Evolutionary conservation across 306 rosid genomes (phyloP), one percentile per base, ranked within the genome.

Genomic region (Senna tora): DNA sequence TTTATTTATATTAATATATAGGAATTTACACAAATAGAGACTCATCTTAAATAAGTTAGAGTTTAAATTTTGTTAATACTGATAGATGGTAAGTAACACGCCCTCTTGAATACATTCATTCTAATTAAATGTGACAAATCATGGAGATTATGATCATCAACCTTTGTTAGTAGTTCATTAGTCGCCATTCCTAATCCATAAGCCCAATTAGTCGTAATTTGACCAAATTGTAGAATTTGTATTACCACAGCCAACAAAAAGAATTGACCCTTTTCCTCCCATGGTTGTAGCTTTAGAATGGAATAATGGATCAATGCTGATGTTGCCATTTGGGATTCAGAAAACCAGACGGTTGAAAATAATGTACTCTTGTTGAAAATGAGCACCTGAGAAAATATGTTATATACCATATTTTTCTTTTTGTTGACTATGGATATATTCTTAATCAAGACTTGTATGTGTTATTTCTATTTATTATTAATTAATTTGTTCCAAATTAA

Each of bases 281-380:
- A 36, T 75, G 58, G 66, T 52, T 45, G 42, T 68, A 7, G 69
- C n/a, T 12, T 64, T 56, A 25, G 0, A 42, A 20, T 17, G 59
- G 1, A 25, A 70, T 42, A n/a, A 77, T 56, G 30, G 30, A 25
- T 25, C 19, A 68, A 28, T 67, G 19, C 15, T n/a, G n/a, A n/a
- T 55, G 79, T 69, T 41, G 42, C 65, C 74, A 38, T 46, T 72
- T 56, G 21, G 59, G 66, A 64, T 70, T 49, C 60, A 63, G 45
- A 77, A 59, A 63, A 56, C 4, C 71, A 68, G 56, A 73, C 33
- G 74, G 76, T 82, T 82, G 82, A 82, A 77, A 60, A 49, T 41
- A 39, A 28, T 65, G 65, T 54, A 71, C 12, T 30, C 15, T 14
- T 9, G 28, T 52, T 82, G 73, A 78, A 71, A 70, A 58, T 60